These are phyloP conservation scores for Rhodotorula kratochvilovae DNA, from an alignment of 768 basidiomycete genomes.

Conservation along the genomic window DNA sequence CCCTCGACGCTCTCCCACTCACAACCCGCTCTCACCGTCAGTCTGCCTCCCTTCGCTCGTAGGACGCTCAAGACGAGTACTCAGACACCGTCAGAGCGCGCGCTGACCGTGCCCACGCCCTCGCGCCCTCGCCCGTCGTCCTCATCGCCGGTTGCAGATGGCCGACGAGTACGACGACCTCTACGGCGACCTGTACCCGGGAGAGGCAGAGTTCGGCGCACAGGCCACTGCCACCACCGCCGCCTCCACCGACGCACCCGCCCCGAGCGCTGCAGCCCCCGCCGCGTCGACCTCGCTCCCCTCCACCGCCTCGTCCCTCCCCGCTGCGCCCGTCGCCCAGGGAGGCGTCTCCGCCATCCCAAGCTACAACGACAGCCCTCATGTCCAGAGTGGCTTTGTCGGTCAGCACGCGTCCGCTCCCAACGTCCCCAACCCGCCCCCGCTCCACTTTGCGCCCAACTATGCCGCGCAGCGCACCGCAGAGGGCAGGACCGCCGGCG, in stretches of 20 bases:
- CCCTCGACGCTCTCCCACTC: no score
- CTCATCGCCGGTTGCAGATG: neutral
- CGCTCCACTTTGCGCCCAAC: constrained; percentile 25
- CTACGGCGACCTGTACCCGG: constrained; percentile 46
- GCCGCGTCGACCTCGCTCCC: constrained; percentile 41
- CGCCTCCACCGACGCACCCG: neutral
- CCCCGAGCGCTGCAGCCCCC: constrained; percentile 34
- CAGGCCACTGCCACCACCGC: neutral
- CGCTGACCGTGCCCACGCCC: neutral
- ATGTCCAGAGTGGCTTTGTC: neutral
- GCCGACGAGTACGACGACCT: constrained; percentile 38
- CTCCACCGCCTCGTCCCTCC: constrained; percentile 12
- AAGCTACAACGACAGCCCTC: constrained; percentile 39
- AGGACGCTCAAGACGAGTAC: no score
- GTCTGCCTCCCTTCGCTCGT: neutral
- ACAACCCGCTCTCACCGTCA: neutral
- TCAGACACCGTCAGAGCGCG: no score
- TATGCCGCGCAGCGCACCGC: constrained; percentile 25
- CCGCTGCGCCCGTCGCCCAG: neutral
- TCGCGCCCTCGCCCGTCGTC: neutral
- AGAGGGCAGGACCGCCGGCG: constrained; percentile 30
- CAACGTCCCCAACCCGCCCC: constrained; percentile 4
- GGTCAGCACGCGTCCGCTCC: neutral
- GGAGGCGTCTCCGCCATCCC: constrained; percentile 35
- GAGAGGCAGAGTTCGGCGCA: constrained; percentile 19